Evolutionary conservation across 2,329 filamentous ascomycete genomes (phyloP).

Genomic region (Sclerotinia nivalis): DNA sequence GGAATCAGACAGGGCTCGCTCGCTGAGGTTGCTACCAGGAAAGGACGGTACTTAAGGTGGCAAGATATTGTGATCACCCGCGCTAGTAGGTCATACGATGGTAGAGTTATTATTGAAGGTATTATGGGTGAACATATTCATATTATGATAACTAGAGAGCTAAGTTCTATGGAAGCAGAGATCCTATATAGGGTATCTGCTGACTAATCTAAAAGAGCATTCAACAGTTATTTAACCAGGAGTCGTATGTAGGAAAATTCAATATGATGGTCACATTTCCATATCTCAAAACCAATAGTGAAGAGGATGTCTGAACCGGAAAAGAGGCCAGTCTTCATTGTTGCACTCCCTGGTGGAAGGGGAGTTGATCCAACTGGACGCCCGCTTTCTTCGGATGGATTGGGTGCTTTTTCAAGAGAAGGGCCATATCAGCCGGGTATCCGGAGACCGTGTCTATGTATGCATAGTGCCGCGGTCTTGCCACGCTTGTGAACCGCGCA

Average conservation of each 20-base stretch:
- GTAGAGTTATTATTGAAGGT: too few species aligned
- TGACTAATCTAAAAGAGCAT: too few species aligned
- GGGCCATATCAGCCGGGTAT: not conserved
- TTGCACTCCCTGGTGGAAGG: not conserved
- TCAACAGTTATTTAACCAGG: too few species aligned
- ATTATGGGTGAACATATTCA: too few species aligned
- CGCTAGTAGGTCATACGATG: too few species aligned
- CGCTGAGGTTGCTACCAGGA: not conserved
- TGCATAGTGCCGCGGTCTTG: not conserved
- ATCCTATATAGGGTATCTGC: too few species aligned
- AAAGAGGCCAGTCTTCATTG: not conserved
- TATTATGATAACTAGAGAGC: too few species aligned
- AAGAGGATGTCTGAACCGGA: not conserved
- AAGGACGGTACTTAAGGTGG: not conserved
- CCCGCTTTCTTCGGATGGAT: not conserved
- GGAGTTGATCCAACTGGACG: not conserved
- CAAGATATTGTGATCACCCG: not conserved
- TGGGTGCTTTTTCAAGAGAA: not conserved
- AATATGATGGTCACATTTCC: not conserved
- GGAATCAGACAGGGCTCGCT: not conserved
- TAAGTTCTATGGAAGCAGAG: too few species aligned
- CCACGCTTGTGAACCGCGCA: not conserved
- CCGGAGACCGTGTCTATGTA: not conserved
- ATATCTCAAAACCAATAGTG: not conserved
- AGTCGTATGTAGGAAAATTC: not conserved